phyloP scores from a whole-genome alignment of 164 flowering plant species.

The grape (Vitis vinifera) region ASM3070453v1 NC_081808.1:2156001-2156500 shows the following conservation, averaged over 20 bases:
- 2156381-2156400: too few relatives aligned
- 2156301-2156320: too few relatives aligned
- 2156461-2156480: too few relatives aligned
- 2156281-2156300: slow-evolving; percentile 47
- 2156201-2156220: slow-evolving; percentile 81
- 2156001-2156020: slow-evolving; percentile 15
- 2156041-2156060: slow-evolving; percentile 55
- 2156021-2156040: slow-evolving; percentile 25
- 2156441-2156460: too few relatives aligned
- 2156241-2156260: slow-evolving; percentile 81
- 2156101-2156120: slow-evolving; percentile 81
- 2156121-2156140: slow-evolving; percentile 97
- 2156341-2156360: too few relatives aligned
- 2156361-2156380: too few relatives aligned
- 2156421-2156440: too few relatives aligned
- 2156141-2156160: slow-evolving; percentile 90
- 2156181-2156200: slow-evolving; percentile 87
- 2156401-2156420: too few relatives aligned
- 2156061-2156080: slow-evolving; percentile 73
- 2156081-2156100: slow-evolving; percentile 80
- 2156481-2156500: too few relatives aligned
- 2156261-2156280: slow-evolving; percentile 65
- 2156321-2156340: too few relatives aligned
- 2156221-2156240: slow-evolving; percentile 76
- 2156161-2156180: slow-evolving; percentile 60